phyloP scores from a whole-genome alignment of 139 green algal genomes.

The Tetradesmus obliquus region DNA sequence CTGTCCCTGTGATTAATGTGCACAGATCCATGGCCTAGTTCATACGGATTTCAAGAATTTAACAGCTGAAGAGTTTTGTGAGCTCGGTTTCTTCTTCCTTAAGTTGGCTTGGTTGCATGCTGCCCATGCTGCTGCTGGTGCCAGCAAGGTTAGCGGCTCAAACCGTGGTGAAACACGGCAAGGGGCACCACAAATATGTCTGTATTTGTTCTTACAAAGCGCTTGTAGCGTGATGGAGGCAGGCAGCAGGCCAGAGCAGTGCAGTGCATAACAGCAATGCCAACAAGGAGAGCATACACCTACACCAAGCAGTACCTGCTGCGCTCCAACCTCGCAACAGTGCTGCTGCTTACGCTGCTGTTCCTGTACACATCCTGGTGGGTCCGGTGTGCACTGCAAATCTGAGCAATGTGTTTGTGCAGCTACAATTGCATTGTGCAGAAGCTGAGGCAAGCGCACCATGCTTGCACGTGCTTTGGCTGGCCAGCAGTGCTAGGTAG shows the following conservation, averaged over 20 bases:
- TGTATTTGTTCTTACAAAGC: not conserved
- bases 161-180: no score
- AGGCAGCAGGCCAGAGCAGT: not conserved
- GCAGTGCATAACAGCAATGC: slow-evolving; percentile 1
- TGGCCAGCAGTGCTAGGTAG: no score
- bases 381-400: not conserved
- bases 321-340: not conserved
- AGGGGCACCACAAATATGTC: no score
- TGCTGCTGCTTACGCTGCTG: slow-evolving; percentile 17
- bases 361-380: slow-evolving; percentile 27
- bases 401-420: no score
- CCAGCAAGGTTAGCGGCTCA: not conserved
- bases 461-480: no score
- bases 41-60: no score
- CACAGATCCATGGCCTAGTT: no score
- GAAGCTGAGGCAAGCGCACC: no score
- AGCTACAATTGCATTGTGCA: no score
- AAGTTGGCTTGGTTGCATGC: not conserved
- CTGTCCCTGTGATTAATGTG: no score
- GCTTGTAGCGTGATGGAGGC: not conserved
- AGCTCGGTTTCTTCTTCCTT: not conserved
- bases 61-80: not conserved
- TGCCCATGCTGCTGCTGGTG: not conserved
- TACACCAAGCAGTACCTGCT: not conserved
- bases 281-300: not conserved